Evolutionary conservation across 768 basidiomycete species (phyloP).

Genomic region (Mycena indigotica): DNA sequence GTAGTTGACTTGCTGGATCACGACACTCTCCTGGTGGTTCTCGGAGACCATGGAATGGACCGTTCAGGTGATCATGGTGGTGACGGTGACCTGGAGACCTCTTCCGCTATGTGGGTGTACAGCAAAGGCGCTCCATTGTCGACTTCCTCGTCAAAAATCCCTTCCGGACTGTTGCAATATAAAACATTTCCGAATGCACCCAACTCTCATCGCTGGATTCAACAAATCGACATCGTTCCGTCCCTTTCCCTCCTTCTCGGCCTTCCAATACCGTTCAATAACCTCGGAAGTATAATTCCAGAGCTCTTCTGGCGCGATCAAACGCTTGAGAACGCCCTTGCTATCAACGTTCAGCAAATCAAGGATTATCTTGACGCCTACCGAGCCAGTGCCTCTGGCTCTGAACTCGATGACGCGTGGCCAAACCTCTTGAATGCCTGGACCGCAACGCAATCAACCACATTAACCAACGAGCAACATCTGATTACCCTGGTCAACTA

Average conservation of each 20-base stretch:
- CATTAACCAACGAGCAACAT: constrained; percentile 31
- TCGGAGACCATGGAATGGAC: constrained; percentile 99
- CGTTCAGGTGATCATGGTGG: constrained; percentile 93
- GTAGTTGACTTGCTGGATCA: constrained; percentile 77
- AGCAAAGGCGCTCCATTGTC: constrained; percentile 68
- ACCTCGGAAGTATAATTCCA: constrained; percentile 88
- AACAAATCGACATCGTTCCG: constrained; percentile 94
- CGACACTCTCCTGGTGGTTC: constrained; percentile 87
- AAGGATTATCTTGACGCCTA: constrained; percentile 77
- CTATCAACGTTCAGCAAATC: constrained; percentile 76
- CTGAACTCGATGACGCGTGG: constrained; percentile 75
- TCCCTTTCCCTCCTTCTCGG: constrained; percentile 88
- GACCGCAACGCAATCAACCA: constrained; percentile 34
- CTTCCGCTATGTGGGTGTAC: constrained; percentile 89
- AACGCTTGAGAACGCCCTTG: constrained; percentile 59
- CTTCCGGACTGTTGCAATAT: constrained; percentile 54
- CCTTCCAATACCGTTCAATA: constrained; percentile 93
- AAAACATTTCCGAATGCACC: constrained; percentile 62
- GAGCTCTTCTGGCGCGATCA: constrained; percentile 76
- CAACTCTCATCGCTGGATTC: constrained; percentile 61
- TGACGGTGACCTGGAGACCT: constrained; percentile 82
- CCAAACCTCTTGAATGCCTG: constrained; percentile 48
- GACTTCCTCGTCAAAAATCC: constrained; percentile 37
- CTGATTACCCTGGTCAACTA: constrained; percentile 51
- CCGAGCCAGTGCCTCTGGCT: constrained; percentile 65